A percentile compares a stretch with the other conserved stretches of the same genome.
Conservation (phyloP, 1,139 yeast genomes). For the Suhomyces taliae region DNA sequence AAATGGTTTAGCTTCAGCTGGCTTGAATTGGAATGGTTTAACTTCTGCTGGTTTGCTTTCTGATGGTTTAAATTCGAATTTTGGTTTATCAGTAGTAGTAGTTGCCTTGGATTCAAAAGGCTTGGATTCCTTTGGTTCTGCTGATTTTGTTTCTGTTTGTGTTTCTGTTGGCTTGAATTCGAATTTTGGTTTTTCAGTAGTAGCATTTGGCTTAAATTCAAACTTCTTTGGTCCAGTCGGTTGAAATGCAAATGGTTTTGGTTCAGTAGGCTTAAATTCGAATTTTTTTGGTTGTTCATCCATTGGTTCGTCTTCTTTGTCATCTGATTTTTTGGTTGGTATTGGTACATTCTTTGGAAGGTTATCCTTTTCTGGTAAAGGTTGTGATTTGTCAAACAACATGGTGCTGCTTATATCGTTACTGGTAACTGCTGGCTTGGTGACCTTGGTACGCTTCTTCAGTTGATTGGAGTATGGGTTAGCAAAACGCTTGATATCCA, state of each 20-base stretch:
- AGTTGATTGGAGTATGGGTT: slow-evolving; percentile 51
- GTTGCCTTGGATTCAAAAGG: not conserved
- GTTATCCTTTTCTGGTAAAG: slow-evolving; percentile 16
- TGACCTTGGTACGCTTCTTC: slow-evolving; percentile 17
- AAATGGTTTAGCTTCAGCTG: not conserved
- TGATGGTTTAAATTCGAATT: not conserved
- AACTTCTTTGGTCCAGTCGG: not conserved
- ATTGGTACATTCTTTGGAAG: not conserved
- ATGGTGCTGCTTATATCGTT: slow-evolving; percentile 40
- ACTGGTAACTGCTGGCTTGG: slow-evolving; percentile 26
- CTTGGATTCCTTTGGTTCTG: not conserved
- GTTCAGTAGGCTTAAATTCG: not conserved
- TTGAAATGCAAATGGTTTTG: not conserved
- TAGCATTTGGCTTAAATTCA: not conserved
- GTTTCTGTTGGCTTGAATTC: not conserved
- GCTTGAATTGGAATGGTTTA: not conserved
- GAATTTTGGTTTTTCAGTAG: not conserved
- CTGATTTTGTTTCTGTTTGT: not conserved
- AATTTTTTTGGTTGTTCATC: not conserved
- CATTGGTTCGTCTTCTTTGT: not conserved
- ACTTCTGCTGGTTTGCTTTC: not conserved
- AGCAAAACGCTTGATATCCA: slow-evolving; percentile 35
- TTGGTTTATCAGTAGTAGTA: not conserved
- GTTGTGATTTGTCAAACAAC: slow-evolving; percentile 35
- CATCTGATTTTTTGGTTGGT: not conserved